Evolutionary conservation across 805 yeast genomes (phyloP), one percentile per base, ranked within the genome.

Genomic region (Torulaspora gathmanii): DNA sequence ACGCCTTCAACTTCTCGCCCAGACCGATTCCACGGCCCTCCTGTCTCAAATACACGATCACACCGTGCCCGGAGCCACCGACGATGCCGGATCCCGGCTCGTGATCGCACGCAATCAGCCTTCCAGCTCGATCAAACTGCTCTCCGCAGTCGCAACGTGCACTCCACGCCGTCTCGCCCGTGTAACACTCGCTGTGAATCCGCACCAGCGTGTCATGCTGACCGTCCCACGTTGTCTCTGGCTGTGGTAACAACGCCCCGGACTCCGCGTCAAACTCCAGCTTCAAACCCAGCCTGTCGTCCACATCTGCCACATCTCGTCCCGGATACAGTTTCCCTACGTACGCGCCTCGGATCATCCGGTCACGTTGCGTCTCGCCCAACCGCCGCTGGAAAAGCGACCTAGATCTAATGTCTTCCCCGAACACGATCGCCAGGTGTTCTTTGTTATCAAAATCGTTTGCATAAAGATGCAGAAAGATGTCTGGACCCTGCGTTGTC

Each of bases 91-190:
- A 49, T 20, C 56, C 57, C 9, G 44, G 37, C 41, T 62, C 67
- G 22, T 48, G 55, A 10, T 60, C 62, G 33, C 61, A 52, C 8
- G 65, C 61, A 91, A 93, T 93, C 34, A 88, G 66, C 51, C 95
- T 75, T 7, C 97, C 99, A 1, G 98, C 98, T 67, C 95, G 96
- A 66, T 93, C 97, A 58, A 93, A 86, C 70, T 93, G 99, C 67
- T 93, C 99, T 16, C 99, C 99, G 69, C 99, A 93, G 67, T 93
- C 99, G 67, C 99, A 93, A 44, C 99, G 77, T 1, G 99, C 98
- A 47, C 91, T 81, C 99, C 99, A 93, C 8, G 97, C 98, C 1
- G 97, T 93, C 63, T 93, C 99, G 2, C 99, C 99, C 0, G 99
- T 93, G 70, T 91, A 93, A 67, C 99, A 93, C 63, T 93, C 99